Evolutionary conservation across 2,329 filamentous ascomycete genomes (phyloP), one percentile per base, ranked within the genome.

Genomic region (Mycogone perniciosa): DNA sequence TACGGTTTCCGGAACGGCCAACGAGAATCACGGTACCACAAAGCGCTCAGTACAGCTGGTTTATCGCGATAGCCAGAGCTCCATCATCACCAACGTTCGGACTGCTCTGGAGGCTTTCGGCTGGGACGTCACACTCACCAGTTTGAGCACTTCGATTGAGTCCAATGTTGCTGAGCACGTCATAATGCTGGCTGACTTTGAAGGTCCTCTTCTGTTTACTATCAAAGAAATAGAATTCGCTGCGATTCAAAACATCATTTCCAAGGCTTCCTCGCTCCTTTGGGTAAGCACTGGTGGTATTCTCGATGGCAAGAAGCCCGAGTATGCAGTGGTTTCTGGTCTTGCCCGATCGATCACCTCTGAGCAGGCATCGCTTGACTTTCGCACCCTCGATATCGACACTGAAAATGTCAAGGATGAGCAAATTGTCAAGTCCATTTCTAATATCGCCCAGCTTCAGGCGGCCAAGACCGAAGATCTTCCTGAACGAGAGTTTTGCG

Each of bases 201-300:
- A 63, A 45, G 46, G 50, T 8, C 63, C 65, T 2, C 56, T 66
- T 11, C 56, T 69, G 8, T 51, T 53, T 9, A 57, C 52, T 3
- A 40, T 62, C n/a, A 59, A 54, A 1, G 56, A 62, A 35, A 43
- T 50, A 5, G 63, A 67, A 41, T 60, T 67, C 27, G 33, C 39
- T 4, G 50, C 55, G 7, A 52, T 68, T 34, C 60, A 62, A 50
- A 51, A 40, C 11, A 56, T 66, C 39, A 58, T 59, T 31, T 48
- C 54, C 35, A 51, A 55, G 9, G 53, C 58, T 8, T 57, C 57
- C 4, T 52, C 57, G 6, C 50, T 66, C 13, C 54, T 67, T 11
- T 68, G 66, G 66, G 54, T 63, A 7, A 66, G 60, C 5, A 50
- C 47, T 6, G 60, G 57, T 13, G 56, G 51, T 31, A 50, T 64